A percentile compares a stretch with the other conserved stretches of the same genome.
Evolutionary conservation across 2,329 filamentous ascomycete genomes (phyloP).

Genomic region (Penicillium sp.): DNA sequence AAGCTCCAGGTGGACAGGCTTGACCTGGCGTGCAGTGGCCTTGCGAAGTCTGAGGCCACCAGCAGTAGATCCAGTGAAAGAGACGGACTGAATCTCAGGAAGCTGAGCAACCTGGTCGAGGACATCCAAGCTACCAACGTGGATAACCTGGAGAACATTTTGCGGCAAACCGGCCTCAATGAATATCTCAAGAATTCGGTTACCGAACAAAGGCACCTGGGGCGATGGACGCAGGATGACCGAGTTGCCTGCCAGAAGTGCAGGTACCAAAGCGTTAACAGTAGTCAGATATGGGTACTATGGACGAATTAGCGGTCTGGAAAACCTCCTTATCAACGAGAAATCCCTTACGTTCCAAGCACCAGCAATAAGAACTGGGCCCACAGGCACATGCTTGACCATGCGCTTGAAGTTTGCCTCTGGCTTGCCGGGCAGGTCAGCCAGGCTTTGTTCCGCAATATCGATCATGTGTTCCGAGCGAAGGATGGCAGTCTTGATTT

Average conservation of each 20-base stretch:
- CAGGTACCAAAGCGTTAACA: conserved; percentile 83
- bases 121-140: conserved; percentile 65
- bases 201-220: conserved; percentile 83
- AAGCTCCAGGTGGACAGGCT: conserved; percentile 82
- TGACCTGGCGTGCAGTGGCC: conserved; percentile 75
- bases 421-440: conserved; percentile 75
- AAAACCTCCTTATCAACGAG: background rate
- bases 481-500: conserved; percentile 78
- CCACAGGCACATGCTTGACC: conserved; percentile 81
- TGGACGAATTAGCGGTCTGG: background rate
- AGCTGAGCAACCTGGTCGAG: conserved; percentile 2
- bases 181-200: conserved; percentile 75
- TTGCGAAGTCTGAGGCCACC: conserved; percentile 80
- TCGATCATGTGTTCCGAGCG: conserved; percentile 80
- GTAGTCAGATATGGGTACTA: conserved; percentile 91
- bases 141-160: conserved; percentile 83
- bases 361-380: conserved; percentile 81
- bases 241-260: conserved; percentile 84
- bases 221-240: conserved; percentile 90
- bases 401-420: conserved; percentile 86
- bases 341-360: conserved; percentile 80
- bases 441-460: conserved; percentile 64
- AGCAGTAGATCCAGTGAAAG: conserved; percentile 87
- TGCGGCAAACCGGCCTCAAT: conserved; percentile 73
- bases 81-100: conserved; percentile 66